Conservation (phyloP, 805 yeast species). For the Kodamaea kakaduensis region DNA sequence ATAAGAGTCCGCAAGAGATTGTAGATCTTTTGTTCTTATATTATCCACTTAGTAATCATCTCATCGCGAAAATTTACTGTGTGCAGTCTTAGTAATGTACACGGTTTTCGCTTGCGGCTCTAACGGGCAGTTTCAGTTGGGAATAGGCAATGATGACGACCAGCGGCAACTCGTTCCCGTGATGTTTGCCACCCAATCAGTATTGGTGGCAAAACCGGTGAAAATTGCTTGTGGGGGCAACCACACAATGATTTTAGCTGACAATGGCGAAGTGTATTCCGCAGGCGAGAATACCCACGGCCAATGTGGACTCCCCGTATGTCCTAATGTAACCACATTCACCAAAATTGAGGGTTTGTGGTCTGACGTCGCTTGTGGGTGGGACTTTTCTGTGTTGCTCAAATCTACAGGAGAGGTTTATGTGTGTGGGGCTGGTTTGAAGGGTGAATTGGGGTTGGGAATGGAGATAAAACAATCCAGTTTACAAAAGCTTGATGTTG, state of each 20-base stretch:
- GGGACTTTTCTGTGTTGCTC: constrained; percentile 67
- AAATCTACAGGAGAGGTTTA: constrained; percentile 38
- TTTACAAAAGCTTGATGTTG: constrained; percentile 7
- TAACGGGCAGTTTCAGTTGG: constrained; percentile 76
- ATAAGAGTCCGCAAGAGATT: neutral
- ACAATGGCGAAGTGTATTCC: constrained; percentile 49
- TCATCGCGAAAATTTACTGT: constrained; percentile 5
- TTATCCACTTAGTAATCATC: constrained; percentile 2
- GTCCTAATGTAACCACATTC: constrained; percentile 15
- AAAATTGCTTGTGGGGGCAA: constrained; percentile 79
- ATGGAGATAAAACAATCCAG: constrained; percentile 7
- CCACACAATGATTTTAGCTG: constrained; percentile 63
- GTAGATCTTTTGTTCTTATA: too few species aligned
- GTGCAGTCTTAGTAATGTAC: constrained; percentile 12
- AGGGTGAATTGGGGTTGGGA: constrained; percentile 70
- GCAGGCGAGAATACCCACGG: constrained; percentile 58
- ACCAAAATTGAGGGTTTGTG: constrained; percentile 26
- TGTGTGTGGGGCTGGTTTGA: constrained; percentile 59
- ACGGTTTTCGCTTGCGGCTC: constrained; percentile 67
- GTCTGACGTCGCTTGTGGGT: constrained; percentile 63
- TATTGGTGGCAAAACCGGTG: constrained; percentile 22
- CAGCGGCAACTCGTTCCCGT: constrained; percentile 17
- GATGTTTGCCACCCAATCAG: constrained; percentile 12
- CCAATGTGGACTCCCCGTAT: constrained; percentile 43
- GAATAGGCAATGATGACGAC: constrained; percentile 52